A percentile compares a stretch with the other conserved stretches of the same genome.
Evolutionary conservation across 1,139 yeast genomes (phyloP).

Genomic region (Yamadazyma blattariae): DNA sequence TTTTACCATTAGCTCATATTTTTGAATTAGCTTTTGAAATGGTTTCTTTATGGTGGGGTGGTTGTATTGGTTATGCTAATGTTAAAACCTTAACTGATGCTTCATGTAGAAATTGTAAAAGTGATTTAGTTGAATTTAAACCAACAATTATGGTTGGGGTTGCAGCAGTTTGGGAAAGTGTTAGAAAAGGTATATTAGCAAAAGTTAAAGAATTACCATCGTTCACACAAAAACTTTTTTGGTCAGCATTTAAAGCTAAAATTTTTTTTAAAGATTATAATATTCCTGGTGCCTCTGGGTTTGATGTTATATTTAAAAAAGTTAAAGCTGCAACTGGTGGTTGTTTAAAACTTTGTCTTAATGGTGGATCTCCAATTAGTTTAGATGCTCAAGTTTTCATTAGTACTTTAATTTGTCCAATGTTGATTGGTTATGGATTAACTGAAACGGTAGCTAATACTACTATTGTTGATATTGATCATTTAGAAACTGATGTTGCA

Average conservation of each 20-base stretch:
- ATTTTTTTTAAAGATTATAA: conserved; percentile 55
- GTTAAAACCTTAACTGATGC: conserved; percentile 87
- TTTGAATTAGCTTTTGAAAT: conserved; percentile 90
- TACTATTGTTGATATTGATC: conserved; percentile 60
- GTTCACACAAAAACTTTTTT: conserved; percentile 74
- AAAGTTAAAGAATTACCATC: conserved; percentile 70
- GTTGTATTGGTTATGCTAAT: conserved; percentile 82
- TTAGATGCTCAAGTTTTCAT: conserved; percentile 83
- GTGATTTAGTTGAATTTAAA: conserved; percentile 82
- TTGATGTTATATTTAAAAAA: conserved; percentile 75
- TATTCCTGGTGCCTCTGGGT: conserved; percentile 68
- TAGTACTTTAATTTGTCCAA: conserved; percentile 74
- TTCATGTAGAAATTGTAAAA: conserved; percentile 79
- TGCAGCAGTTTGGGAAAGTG: conserved; percentile 97
- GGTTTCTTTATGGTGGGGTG: conserved; percentile 84
- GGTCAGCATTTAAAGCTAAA: conserved; percentile 85
- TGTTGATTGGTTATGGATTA: conserved; percentile 94
- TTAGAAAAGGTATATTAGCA: conserved; percentile 84
- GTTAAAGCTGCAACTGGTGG: conserved; percentile 97
- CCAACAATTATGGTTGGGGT: conserved; percentile 98
- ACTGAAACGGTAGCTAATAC: conserved; percentile 96
- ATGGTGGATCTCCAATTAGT: conserved; percentile 95
- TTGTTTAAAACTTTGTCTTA: conserved; percentile 63
- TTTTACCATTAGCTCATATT: conserved; percentile 94
- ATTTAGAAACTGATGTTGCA: conserved; percentile 69